Evolutionary conservation across 2,329 filamentous ascomycete genomes (phyloP), one percentile per base, ranked within the genome.

Genomic region (Calonectria henricotiae): DNA sequence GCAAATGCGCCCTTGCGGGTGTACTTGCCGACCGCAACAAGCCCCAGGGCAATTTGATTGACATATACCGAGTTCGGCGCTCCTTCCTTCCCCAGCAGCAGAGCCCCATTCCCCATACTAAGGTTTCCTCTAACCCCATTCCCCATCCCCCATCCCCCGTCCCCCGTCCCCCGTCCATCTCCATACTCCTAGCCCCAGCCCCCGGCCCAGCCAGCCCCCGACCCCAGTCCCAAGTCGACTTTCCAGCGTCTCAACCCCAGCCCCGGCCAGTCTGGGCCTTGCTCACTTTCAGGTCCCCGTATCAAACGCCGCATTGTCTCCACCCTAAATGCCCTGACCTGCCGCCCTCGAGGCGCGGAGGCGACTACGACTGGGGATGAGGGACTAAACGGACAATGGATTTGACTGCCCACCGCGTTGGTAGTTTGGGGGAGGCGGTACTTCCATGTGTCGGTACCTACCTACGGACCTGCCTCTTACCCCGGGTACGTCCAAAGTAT

Each of bases 91-190:
- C 67, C 55, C 65, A 76, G 64, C 58, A 61, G 73, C 74, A 73
- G 75, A 76, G 75, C 75, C 75, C 75, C 75, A 76, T 76, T 75
- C 67, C 62, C 75, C 75, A 69, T 76, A 75, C 68, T 69, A 27
- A 69, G 47, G 62, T 54, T 41, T 46, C 54, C 67, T 61, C 41
- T 54, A 62, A 63, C 67, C 67, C 67, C 66, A 63, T 68, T 58
- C 72, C 72, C 69, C 74, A 30, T 55, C 49, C 46, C 51, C 39
- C 51, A 58, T 60, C 63, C 63, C 44, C 51, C 27, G 27, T 30
- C 27, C 27, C 4, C 41, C 41, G 41, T 60, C 55, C 51, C 51
- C 51, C 51, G 51, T 60, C 64, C 58, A 70, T 68, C 67, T 61
- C 47, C 54, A 67, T 62, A 55, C 60, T 47, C 39, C 51, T 67